Percentiles rank a stretch among this genome's conserved stretches.
phyloP scores from a whole-genome alignment of 352 stramenopile genomes.

The Globisporangium abappressorium region DNA sequence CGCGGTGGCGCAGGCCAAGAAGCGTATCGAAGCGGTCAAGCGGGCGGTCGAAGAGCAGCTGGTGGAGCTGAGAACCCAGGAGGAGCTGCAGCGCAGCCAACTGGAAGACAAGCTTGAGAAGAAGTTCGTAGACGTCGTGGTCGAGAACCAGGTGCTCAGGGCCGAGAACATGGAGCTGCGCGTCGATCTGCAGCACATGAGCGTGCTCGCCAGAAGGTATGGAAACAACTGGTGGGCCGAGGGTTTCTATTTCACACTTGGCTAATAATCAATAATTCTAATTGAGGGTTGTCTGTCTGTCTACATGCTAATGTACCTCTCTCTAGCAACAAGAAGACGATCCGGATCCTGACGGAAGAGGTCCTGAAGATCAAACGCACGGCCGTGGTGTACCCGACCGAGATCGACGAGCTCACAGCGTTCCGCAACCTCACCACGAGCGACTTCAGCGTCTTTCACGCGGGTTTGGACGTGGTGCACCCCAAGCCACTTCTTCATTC shows the following conservation, averaged over 20 bases:
- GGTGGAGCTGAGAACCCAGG: slow-evolving; percentile 20
- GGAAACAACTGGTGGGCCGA: background rate
- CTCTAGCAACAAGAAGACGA: slow-evolving; percentile 37
- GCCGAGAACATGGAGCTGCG: slow-evolving; percentile 42
- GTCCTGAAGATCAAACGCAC: slow-evolving; percentile 47
- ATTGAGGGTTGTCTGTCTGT: background rate
- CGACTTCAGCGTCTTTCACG: background rate
- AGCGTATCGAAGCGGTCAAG: slow-evolving; percentile 23
- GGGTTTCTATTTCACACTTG: background rate
- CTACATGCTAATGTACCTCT: slow-evolving; percentile 8
- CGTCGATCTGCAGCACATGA: slow-evolving; percentile 25
- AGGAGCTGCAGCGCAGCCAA: slow-evolving; percentile 21
- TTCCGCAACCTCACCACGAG: background rate
- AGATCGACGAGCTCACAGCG: slow-evolving; percentile 13
- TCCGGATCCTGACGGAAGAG: slow-evolving; percentile 41
- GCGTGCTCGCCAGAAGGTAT: slow-evolving; percentile 13
- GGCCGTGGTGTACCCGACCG: slow-evolving; percentile 12
- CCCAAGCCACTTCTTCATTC: slow-evolving; percentile 1
- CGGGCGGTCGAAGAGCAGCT: slow-evolving; percentile 28
- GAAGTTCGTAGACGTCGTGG: slow-evolving; percentile 36
- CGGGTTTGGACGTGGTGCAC: background rate
- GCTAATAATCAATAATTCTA: background rate
- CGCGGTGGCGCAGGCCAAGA: slow-evolving; percentile 26
- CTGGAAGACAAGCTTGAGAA: slow-evolving; percentile 39
- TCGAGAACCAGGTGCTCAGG: slow-evolving; percentile 37